Conservation (phyloP, 139 green algal genomes). For the Chlamydomonas sphaeroides region DNA sequence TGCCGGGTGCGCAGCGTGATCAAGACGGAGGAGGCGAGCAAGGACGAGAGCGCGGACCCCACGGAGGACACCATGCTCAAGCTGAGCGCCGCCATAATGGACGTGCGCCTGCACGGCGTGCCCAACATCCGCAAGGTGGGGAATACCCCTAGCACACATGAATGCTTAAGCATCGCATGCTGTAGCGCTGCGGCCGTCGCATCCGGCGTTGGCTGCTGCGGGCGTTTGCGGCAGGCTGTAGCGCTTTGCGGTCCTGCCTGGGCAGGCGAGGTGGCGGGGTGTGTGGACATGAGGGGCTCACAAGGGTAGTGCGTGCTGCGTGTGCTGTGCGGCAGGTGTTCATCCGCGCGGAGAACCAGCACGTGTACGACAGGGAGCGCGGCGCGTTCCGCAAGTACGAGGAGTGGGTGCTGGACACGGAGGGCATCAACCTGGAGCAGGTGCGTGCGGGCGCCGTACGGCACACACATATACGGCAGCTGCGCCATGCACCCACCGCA, state of each 20-base stretch:
- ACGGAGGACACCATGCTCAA: constrained; percentile 63
- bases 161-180: too few species aligned
- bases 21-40: constrained; percentile 38
- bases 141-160: too few species aligned
- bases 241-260: too few species aligned
- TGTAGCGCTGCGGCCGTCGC: too few species aligned
- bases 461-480: too few species aligned
- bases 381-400: constrained; percentile 46
- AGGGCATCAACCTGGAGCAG: constrained; percentile 95
- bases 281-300: too few species aligned
- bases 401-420: constrained; percentile 98
- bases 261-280: too few species aligned
- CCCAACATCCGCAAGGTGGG: constrained; percentile 91
- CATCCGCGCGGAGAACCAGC: constrained; percentile 42
- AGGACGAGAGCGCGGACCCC: constrained; percentile 49
- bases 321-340: constrained; percentile 71
- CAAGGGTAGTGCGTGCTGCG: too few species aligned
- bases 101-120: constrained; percentile 72
- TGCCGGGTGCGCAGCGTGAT: constrained; percentile 8
- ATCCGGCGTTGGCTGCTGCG: too few species aligned
- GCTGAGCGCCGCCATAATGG: constrained; percentile 34
- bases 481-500: too few species aligned
- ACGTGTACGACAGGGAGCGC: constrained; percentile 36
- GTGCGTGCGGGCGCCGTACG: too few species aligned
- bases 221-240: too few species aligned